Evolutionary conservation across 306 rosid species (phyloP), one percentile per base, ranked within the genome.

Genomic region (Cucumis melo): DNA sequence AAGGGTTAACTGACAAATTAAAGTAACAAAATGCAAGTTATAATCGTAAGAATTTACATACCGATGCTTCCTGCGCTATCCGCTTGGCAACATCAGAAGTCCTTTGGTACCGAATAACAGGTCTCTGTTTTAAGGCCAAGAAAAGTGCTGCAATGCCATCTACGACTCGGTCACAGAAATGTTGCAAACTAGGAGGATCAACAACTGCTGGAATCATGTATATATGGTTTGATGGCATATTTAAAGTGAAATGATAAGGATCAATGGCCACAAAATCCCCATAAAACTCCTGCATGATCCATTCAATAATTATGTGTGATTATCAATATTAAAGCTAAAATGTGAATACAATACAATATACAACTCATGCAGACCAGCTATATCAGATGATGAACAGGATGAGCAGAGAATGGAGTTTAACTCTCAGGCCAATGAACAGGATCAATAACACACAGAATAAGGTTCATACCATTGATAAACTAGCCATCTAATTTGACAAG

Each of bases 181-280:
- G 78, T 83, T 88, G 95, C 85, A 86, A 77, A 62, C 81, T 82
- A 63, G 91, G 83, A 82, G 90, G 96, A 81, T 92, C 99, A 53
- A 90, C 89, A 78, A 89, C 86, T 56, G 99, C 97, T 57, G 99
- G 99, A 54, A 94, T 94, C 93, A 94, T 94, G 79, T 94, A 92
- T 39, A 81, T 55, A 83, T 87, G 89, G 84, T 87, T 91, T 78
- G 96, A 85, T 59, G 90, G 86, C 66, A 94, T 70, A 64, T 94
- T 89, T 83, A 94, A 81, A 80, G 91, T 86, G 88, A 90, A 94
- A 84, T 94, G 98, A 82, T 84, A 91, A 39, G 93, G 91, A 90
- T 91, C 98, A 71, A 82, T 65, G 3, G 98, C 94, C 79, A 94
- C 87, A 74, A 90, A 94, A 81, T 93, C 98, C 8, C 87, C 92